Evolutionary conservation across 371 early-diverging fungal species (phyloP).

Genomic region (Coemansia linderi): DNA sequence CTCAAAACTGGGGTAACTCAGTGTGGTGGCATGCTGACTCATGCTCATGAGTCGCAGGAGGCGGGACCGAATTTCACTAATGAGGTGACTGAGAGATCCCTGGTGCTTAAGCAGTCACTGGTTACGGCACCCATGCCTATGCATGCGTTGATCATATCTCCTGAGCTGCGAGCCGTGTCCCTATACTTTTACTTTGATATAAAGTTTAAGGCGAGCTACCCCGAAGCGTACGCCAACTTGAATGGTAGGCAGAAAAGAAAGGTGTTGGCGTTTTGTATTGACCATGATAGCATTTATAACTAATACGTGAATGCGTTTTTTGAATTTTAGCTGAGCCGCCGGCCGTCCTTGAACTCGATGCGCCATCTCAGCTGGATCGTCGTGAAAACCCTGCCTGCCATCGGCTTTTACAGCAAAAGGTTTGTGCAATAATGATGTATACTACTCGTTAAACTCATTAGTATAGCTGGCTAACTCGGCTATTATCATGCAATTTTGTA

Average conservation of each 20-base stretch:
- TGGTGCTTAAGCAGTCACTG: slow-evolving; percentile 13
- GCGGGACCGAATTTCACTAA: not conserved
- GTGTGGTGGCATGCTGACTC: slow-evolving; percentile 26
- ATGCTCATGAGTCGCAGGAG: slow-evolving; percentile 17
- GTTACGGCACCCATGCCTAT: slow-evolving; percentile 37
- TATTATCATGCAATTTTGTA: not conserved
- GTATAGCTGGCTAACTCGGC: not conserved
- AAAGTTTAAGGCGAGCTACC: slow-evolving; percentile 13
- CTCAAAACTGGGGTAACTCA: not conserved
- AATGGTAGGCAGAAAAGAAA: not conserved
- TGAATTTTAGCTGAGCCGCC: not conserved
- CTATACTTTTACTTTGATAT: slow-evolving; percentile 22
- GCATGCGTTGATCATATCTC: slow-evolving; percentile 14
- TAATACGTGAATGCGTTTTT: not conserved
- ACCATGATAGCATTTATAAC: not conserved
- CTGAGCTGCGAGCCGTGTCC: slow-evolving; percentile 16
- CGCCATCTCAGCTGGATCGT: not conserved
- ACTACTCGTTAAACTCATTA: too few species aligned
- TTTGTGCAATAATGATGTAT: not conserved
- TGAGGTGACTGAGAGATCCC: not conserved
- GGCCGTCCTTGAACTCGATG: not conserved
- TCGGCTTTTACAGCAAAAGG: slow-evolving; percentile 29
- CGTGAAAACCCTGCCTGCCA: slow-evolving; percentile 31
- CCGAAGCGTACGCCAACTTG: not conserved
- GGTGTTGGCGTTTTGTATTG: not conserved